Percentiles rank a stretch among this genome's conserved stretches.
Conservation (phyloP, 495 filamentous ascomycete species). For the Trichocladium antarcticum region DNA sequence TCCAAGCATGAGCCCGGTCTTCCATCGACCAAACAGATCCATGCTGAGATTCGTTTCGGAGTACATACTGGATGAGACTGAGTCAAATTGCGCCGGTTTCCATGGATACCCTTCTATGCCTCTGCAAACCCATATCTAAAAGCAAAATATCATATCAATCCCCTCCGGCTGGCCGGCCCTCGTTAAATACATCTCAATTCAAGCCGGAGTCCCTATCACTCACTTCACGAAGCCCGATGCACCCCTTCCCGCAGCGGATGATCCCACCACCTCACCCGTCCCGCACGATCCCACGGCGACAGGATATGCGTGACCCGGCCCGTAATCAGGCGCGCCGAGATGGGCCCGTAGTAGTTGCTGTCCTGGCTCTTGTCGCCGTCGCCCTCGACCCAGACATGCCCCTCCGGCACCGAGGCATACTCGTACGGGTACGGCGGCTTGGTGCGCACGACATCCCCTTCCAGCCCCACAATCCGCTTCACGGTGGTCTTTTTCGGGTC, state of each 20-base stretch:
- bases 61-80: no score
- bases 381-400: conserved; percentile 73
- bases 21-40: no score
- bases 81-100: no score
- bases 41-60: no score
- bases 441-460: conserved; percentile 56
- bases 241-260: conserved; percentile 18
- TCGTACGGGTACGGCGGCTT: conserved; percentile 48
- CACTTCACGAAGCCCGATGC: conserved; percentile 1
- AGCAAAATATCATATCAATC: no score
- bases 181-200: no score
- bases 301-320: conserved; percentile 53
- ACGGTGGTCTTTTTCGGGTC: conserved; percentile 49
- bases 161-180: no score
- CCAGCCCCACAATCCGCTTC: conserved; percentile 60
- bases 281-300: conserved; percentile 44
- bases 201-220: no score
- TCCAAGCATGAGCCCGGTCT: no score
- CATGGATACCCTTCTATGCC: no score
- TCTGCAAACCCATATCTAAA: no score
- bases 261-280: conserved; percentile 44
- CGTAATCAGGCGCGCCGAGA: conserved; percentile 48
- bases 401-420: conserved; percentile 49
- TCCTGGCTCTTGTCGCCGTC: conserved; percentile 54
- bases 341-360: conserved; percentile 66